Evolutionary conservation across 2,329 filamentous ascomycete genomes (phyloP), one percentile per base, ranked within the genome.

Genomic region (Cordyceps javanica): DNA sequence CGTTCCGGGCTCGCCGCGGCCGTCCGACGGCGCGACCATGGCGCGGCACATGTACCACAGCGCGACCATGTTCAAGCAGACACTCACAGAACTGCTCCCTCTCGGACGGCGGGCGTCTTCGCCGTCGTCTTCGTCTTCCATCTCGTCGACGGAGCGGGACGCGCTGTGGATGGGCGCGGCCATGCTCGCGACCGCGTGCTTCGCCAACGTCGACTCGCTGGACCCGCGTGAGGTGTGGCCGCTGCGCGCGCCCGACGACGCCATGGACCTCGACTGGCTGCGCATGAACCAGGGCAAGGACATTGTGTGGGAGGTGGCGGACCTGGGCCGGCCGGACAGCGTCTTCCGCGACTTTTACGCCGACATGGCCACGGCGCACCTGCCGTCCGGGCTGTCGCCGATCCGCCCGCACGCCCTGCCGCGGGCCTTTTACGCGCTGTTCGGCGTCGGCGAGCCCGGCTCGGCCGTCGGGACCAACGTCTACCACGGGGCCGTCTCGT

Each of bases 181-280:
- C 2, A 62, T 80, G 2, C 67, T 80, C 3, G 72, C 76, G 11
- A 67, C 70, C 14, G 68, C 72, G 2, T 66, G 72, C 25, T 75
- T 78, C 56, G 72, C 73, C 28, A 70, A 70, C 19, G 67, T 78
- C 25, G 74, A 79, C 44, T 70, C 71, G 2, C 60, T 64, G 2
- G 66, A 68, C 1, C 69, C 78, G 0, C 69, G 77, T 58, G 67
- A 81, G 60, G 70, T 77, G 5, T 86, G 82, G 82, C 82, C 82
- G 1, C 65, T 85, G 1, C 75, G 72, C 28, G 60, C 67, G 2
- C 63, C 69, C 0, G 69, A 69, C 1, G 1, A 64, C 32, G 32
- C 11, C 32, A 3, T 68, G 1, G 78, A 83, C 60, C 68, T 85
- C 3, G 72, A 78, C 61, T 86, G 82, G 82, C 65, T 85, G 5